Evolutionary conservation across 345 rosid genomes (phyloP).

Genomic region (Eucalyptus microcorys): DNA sequence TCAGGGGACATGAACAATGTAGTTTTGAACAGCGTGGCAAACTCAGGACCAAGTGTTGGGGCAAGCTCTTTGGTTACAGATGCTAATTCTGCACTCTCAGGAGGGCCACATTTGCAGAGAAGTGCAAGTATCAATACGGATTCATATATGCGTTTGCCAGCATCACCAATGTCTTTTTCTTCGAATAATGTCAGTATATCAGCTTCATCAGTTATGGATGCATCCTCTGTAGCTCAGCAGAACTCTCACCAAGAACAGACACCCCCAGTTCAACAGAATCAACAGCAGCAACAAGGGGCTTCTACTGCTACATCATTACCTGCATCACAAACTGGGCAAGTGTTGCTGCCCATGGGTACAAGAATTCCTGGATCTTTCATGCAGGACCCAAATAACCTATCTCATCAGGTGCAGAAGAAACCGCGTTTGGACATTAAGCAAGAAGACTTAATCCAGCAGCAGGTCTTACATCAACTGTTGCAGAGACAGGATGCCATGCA

Average conservation of each 20-base stretch:
- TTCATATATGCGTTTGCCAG: constrained; percentile 91
- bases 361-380: constrained; percentile 55
- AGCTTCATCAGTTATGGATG: constrained; percentile 80
- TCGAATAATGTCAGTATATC: constrained; percentile 91
- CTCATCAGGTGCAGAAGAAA: constrained; percentile 72
- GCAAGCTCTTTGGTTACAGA: constrained; percentile 94
- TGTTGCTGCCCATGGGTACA: constrained; percentile 44
- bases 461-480: constrained; percentile 66
- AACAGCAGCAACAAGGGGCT: constrained; percentile 55
- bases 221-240: constrained; percentile 69
- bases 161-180: constrained; percentile 86
- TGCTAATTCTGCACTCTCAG: constrained; percentile 90
- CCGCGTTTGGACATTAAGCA: constrained; percentile 76
- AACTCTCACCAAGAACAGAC: constrained; percentile 52
- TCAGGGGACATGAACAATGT: constrained; percentile 79
- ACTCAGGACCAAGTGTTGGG: constrained; percentile 86
- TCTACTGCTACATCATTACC: constrained; percentile 71
- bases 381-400: constrained; percentile 60
- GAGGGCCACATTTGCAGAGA: constrained; percentile 84
- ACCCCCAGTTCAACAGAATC: constrained; percentile 46
- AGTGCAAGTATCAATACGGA: constrained; percentile 93
- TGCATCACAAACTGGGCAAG: constrained; percentile 49
- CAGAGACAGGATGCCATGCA: constrained; percentile 82
- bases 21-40: constrained; percentile 70
- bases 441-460: constrained; percentile 85